These are phyloP conservation scores for Aciculoconidium aculeatum DNA, from an alignment of 805 yeast species.

Conservation along the genomic window DNA sequence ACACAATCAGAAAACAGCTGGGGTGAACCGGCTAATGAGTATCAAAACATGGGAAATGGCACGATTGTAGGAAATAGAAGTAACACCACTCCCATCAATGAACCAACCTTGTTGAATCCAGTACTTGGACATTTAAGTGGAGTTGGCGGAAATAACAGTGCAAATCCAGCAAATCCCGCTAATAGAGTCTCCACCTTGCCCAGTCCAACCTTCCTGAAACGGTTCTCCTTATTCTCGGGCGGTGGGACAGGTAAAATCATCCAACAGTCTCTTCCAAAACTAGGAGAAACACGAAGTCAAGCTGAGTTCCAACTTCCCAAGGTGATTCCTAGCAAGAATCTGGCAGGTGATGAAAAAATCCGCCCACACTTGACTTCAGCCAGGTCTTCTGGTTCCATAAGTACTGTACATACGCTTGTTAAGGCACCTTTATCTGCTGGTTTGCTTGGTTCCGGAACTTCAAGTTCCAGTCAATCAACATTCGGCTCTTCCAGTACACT, in stretches of 20 bases:
- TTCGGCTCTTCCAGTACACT: background rate
- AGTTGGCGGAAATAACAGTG: conserved; percentile 9
- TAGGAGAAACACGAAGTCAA: conserved; percentile 8
- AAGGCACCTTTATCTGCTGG: conserved; percentile 5
- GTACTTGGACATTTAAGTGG: no score
- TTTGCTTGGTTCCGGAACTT: conserved; percentile 3
- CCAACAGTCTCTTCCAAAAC: conserved; percentile 20
- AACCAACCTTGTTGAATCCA: no score
- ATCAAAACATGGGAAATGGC: no score
- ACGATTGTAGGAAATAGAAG: no score
- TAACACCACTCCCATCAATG: no score
- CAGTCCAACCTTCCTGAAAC: conserved; percentile 1
- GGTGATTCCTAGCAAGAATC: conserved; percentile 7
- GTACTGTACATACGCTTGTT: conserved; percentile 5
- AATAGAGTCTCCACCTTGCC: background rate
- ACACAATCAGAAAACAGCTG: no score
- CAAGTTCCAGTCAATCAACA: conserved; percentile 1
- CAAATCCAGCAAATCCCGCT: conserved; percentile 2
- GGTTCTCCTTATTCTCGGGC: conserved; percentile 17
- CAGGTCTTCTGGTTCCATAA: conserved; percentile 10
- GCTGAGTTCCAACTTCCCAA: conserved; percentile 11
- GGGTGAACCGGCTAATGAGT: no score
- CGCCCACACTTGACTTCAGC: conserved; percentile 22
- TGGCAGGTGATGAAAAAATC: conserved; percentile 3
- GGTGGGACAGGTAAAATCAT: conserved; percentile 39